Conservation (phyloP, 306 rosid species). For the Boehmeria nivea region DNA sequence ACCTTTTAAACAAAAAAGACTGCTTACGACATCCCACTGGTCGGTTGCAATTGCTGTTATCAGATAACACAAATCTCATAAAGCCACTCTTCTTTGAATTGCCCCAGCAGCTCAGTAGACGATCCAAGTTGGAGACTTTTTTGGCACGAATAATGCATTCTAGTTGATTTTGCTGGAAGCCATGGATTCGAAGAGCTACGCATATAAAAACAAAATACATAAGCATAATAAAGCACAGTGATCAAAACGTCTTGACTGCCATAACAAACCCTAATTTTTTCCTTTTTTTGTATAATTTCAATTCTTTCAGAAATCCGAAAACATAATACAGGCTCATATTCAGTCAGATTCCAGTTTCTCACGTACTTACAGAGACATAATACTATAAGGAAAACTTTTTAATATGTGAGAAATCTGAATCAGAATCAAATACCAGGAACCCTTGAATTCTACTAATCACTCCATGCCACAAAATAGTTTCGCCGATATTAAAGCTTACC, state of each 20-base stretch:
- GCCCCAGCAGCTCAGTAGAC: constrained; percentile 49
- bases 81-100: constrained; percentile 60
- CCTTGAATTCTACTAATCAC: neutral
- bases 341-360: too few species aligned
- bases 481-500: too few species aligned
- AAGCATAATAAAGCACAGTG: constrained; percentile 11
- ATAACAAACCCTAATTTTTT: too few species aligned
- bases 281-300: too few species aligned
- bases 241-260: too few species aligned
- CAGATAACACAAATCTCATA: constrained; percentile 34
- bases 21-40: constrained; percentile 34
- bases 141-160: constrained; percentile 29
- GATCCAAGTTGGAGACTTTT: constrained; percentile 42
- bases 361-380: too few species aligned
- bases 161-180: constrained; percentile 23
- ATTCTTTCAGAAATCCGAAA: too few species aligned
- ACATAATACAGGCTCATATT: too few species aligned
- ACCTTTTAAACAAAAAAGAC: constrained; percentile 35
- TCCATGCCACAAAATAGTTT: constrained; percentile 2
- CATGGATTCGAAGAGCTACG: constrained; percentile 48
- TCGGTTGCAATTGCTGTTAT: constrained; percentile 23
- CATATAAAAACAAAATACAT: constrained; percentile 15
- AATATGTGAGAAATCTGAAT: too few species aligned
- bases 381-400: too few species aligned
- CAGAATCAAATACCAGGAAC: too few species aligned